These are phyloP conservation scores for Dalbergia cochinchinensis DNA, from an alignment of 306 rosid genomes.

Conservation along the genomic window DNA sequence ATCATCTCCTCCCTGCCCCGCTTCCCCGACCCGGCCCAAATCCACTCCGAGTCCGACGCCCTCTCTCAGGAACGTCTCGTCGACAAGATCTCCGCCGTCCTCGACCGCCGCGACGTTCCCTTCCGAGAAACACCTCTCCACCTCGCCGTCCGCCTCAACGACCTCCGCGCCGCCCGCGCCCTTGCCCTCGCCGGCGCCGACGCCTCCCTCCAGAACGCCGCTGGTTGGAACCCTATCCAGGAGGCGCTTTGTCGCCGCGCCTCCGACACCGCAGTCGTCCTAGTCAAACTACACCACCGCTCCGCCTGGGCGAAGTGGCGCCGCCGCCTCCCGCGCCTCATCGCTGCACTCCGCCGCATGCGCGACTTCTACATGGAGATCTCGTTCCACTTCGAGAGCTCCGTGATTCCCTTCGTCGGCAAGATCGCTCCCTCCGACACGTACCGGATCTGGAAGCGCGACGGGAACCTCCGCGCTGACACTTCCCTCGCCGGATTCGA, in stretches of 20 bases:
- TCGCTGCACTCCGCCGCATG: slow-evolving; percentile 87
- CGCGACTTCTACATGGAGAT: slow-evolving; percentile 99
- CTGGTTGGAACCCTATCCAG: slow-evolving; percentile 60
- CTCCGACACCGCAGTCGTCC: slow-evolving; percentile 29
- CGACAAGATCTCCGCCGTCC: slow-evolving; percentile 66
- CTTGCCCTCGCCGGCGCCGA: slow-evolving; percentile 69
- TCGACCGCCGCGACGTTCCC: slow-evolving; percentile 96
- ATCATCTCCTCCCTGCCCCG: slow-evolving; percentile 72
- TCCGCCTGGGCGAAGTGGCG: slow-evolving; percentile 70
- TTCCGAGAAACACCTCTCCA: slow-evolving; percentile 88
- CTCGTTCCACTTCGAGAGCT: slow-evolving; percentile 94
- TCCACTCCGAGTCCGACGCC: slow-evolving; percentile 81
- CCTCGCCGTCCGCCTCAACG: slow-evolving; percentile 80
- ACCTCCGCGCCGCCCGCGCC: slow-evolving; percentile 49
- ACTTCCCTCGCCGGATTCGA: slow-evolving; percentile 80
- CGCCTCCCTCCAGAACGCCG: slow-evolving; percentile 52
- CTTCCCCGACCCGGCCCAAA: slow-evolving; percentile 68
- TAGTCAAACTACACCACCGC: slow-evolving; percentile 47
- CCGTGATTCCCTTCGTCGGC: slow-evolving; percentile 91
- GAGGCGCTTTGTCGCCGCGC: slow-evolving; percentile 48
- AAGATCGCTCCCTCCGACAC: slow-evolving; percentile 93
- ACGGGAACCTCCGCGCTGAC: slow-evolving; percentile 88
- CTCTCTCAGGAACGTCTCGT: slow-evolving; percentile 80
- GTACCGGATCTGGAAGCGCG: slow-evolving; percentile 95
- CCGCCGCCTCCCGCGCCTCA: slow-evolving; percentile 80